Percentiles rank a stretch among this genome's conserved stretches.
phyloP scores from a whole-genome alignment of 768 basidiomycete species.

The Coprinopsis sp. region DNA sequence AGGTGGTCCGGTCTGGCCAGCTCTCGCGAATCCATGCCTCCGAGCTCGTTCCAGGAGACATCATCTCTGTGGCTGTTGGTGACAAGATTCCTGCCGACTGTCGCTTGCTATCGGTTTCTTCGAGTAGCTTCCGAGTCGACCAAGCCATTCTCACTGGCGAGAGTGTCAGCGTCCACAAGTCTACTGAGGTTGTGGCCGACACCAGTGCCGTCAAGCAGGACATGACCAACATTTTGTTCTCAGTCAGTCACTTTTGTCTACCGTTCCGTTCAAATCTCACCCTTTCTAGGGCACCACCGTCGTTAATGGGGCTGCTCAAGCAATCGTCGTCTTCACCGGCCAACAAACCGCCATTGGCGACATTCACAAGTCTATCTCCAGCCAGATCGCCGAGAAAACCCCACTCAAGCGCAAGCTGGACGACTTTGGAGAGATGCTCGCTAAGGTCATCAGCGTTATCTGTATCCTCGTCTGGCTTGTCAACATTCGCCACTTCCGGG shows the following conservation, averaged over 20 bases:
- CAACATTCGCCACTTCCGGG: conserved; percentile 94
- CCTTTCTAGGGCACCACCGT: conserved; percentile 81
- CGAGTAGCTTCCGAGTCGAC: conserved; percentile 91
- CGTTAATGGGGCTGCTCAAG: conserved; percentile 86
- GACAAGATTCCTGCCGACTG: conserved; percentile 97
- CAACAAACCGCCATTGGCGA: conserved; percentile 88
- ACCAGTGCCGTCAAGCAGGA: conserved; percentile 90
- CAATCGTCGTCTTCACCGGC: conserved; percentile 86
- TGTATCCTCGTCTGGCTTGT: conserved; percentile 98
- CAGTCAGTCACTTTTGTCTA: conserved; percentile 42
- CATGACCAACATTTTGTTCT: conserved; percentile 95
- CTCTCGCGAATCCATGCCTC: conserved; percentile 74
- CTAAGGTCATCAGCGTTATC: conserved; percentile 96
- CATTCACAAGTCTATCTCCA: conserved; percentile 94
- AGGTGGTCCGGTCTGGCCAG: conserved; percentile 73
- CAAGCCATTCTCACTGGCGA: conserved; percentile 98
- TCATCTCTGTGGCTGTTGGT: conserved; percentile 86
- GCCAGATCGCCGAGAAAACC: conserved; percentile 93
- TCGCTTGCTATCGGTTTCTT: conserved; percentile 81
- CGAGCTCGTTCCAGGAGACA: conserved; percentile 92
- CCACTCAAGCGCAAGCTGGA: conserved; percentile 96
- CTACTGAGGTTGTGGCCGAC: conserved; percentile 62
- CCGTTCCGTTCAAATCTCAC: conserved; percentile 6
- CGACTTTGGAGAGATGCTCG: conserved; percentile 96
- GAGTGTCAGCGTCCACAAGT: conserved; percentile 85